Evolutionary conservation across 2,329 filamentous ascomycete species (phyloP).

Genomic region (Xylaria multiplex): DNA sequence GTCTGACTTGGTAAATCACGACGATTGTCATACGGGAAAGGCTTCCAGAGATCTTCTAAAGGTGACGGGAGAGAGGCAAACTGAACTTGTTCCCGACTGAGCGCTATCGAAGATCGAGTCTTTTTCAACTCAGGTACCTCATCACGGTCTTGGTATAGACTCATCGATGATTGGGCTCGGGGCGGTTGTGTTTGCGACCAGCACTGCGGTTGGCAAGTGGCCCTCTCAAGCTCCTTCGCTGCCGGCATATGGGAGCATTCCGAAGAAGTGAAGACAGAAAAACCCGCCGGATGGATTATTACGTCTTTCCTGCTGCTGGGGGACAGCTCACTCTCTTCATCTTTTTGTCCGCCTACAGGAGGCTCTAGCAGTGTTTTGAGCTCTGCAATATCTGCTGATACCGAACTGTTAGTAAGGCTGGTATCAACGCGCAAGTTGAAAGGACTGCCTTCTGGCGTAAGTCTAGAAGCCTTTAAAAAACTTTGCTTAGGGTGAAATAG

Average conservation of each 20-base stretch:
- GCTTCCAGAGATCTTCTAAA: background rate
- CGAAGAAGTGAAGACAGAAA: slow-evolving; percentile 39
- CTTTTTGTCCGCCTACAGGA: background rate
- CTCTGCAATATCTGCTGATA: background rate
- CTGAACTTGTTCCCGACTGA: slow-evolving; percentile 13
- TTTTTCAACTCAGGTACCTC: background rate
- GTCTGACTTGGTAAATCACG: slow-evolving; percentile 39
- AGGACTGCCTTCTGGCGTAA: background rate
- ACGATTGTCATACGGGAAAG: slow-evolving; percentile 12
- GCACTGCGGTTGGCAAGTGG: background rate
- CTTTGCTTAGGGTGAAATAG: background rate
- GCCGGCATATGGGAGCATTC: slow-evolving; percentile 33
- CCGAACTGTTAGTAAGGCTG: background rate
- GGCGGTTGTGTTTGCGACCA: background rate
- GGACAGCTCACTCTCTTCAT: slow-evolving; percentile 9
- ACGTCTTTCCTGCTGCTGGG: slow-evolving; percentile 3
- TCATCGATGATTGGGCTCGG: background rate
- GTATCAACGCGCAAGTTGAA: background rate
- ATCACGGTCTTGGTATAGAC: background rate
- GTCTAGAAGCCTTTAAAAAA: too few relatives aligned
- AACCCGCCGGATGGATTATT: background rate
- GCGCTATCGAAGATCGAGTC: background rate
- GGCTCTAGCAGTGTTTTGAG: background rate
- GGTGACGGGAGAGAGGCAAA: background rate
- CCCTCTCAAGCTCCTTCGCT: background rate